A percentile compares a stretch with the other conserved stretches of the same genome.
These are phyloP conservation scores for Lentinula sp. DNA, from an alignment of 768 basidiomycete genomes.

Conservation along the genomic window DNA sequence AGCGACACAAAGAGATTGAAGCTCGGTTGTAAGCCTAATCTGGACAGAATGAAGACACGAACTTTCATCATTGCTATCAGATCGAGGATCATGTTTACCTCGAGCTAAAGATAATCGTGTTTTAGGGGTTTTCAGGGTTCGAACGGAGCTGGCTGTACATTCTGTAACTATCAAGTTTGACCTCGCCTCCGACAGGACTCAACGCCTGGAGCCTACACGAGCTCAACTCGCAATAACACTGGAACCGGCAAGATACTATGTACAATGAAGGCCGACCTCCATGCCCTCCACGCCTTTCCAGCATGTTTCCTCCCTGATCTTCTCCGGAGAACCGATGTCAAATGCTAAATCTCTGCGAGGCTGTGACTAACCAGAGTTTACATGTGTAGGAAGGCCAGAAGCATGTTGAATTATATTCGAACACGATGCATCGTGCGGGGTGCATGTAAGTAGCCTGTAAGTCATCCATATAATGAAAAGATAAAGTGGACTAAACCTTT, in stretches of 20 bases:
- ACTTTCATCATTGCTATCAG: background rate
- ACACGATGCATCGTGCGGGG: background rate
- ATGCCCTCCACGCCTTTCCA: background rate
- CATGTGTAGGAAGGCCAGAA: background rate
- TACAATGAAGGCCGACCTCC: background rate
- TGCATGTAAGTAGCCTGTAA: background rate
- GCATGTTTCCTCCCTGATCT: background rate
- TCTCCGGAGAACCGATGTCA: background rate
- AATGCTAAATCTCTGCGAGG: background rate
- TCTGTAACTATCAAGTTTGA: background rate
- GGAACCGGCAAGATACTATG: background rate
- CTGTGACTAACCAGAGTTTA: background rate
- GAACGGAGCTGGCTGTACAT: background rate
- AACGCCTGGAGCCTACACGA: background rate
- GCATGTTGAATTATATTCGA: background rate
- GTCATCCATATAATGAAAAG: background rate
- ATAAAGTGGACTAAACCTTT: background rate
- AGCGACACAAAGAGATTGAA: too few species aligned
- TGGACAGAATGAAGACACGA: background rate
- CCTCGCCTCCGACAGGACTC: background rate
- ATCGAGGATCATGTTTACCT: background rate
- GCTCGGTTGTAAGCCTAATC: too few species aligned
- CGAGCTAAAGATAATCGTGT: background rate
- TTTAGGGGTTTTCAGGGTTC: background rate
- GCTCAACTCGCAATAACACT: background rate